Conservation (phyloP, 495 filamentous ascomycete species). For the Darksidea phi region DNA sequence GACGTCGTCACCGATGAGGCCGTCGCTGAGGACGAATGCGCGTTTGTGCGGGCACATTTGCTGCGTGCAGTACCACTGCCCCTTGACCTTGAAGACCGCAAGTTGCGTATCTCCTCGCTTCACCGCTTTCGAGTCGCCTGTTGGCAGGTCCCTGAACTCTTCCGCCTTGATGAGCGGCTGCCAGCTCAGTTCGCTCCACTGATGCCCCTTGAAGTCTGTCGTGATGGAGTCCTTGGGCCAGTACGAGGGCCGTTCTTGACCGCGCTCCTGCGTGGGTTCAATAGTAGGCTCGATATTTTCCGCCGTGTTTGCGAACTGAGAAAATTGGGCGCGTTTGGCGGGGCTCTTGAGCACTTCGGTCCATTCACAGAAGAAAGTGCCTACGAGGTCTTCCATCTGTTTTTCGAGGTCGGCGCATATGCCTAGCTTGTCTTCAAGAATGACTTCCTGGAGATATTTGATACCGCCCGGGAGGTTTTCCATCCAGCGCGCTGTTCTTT, state of each 20-base stretch:
- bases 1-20: conserved; percentile 72
- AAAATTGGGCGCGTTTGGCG: conserved; percentile 67
- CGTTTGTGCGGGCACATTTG: conserved; percentile 99
- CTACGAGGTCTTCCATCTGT: conserved; percentile 87
- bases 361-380: conserved; percentile 95
- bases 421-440: conserved; percentile 85
- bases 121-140: conserved; percentile 67
- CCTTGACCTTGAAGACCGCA: conserved; percentile 83
- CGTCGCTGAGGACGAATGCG: conserved; percentile 84
- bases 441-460: conserved; percentile 76
- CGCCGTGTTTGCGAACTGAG: conserved; percentile 83
- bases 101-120: conserved; percentile 92
- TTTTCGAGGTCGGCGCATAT: conserved; percentile 82
- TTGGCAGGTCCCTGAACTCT: conserved; percentile 72
- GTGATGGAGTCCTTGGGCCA: conserved; percentile 72
- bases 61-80: conserved; percentile 84
- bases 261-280: conserved; percentile 72
- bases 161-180: conserved; percentile 76
- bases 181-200: conserved; percentile 77
- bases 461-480: conserved; percentile 86
- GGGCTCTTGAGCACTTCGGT: conserved; percentile 76
- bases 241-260: conserved; percentile 73
- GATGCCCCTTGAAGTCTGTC: conserved; percentile 71
- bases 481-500: conserved; percentile 91
- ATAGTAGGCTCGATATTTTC: conserved; percentile 68